phyloP scores from a whole-genome alignment of 2,329 filamentous ascomycete genomes.

The Fusarium anthophilum region DNA sequence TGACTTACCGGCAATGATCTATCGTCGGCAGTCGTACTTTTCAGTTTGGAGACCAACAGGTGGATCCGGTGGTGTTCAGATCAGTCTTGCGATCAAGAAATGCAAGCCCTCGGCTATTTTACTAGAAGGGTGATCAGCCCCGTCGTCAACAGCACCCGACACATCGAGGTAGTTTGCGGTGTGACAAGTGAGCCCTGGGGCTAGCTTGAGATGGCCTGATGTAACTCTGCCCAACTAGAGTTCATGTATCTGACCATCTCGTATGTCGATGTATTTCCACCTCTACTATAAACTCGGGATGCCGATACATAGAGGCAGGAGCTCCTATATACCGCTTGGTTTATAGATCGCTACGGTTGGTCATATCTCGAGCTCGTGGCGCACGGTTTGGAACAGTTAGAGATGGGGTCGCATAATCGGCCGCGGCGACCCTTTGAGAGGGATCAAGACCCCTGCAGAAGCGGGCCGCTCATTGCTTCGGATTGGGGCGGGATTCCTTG shows the following conservation, averaged over 20 bases:
- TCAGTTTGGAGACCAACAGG: not conserved
- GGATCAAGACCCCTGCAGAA: slow-evolving; percentile 37
- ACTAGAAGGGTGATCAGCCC: not conserved
- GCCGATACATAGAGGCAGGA: not conserved
- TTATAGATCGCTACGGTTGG: slow-evolving; percentile 6
- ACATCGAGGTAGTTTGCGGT: slow-evolving; percentile 32
- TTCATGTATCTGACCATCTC: not conserved
- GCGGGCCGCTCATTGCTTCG: slow-evolving; percentile 40
- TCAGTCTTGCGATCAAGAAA: slow-evolving; percentile 8
- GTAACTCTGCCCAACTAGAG: slow-evolving; percentile 25
- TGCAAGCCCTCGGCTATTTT: slow-evolving; percentile 3
- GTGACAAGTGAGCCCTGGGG: slow-evolving; percentile 33
- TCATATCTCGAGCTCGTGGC: slow-evolving; percentile 21
- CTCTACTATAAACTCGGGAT: not conserved
- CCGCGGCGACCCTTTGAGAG: slow-evolving; percentile 30
- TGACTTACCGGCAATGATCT: not conserved
- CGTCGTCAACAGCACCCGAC: not conserved
- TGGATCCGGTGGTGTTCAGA: not conserved
- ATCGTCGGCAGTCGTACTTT: not conserved
- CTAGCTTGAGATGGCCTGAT: slow-evolving; percentile 38
- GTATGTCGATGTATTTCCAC: not conserved
- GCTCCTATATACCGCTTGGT: not conserved
- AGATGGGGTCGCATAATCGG: slow-evolving; percentile 37
- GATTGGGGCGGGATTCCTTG: slow-evolving; percentile 31
- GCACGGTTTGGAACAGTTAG: slow-evolving; percentile 15